Base-by-base conservation (phyloP, 179 eudicot species). In the Camellia oleifera region DNA sequence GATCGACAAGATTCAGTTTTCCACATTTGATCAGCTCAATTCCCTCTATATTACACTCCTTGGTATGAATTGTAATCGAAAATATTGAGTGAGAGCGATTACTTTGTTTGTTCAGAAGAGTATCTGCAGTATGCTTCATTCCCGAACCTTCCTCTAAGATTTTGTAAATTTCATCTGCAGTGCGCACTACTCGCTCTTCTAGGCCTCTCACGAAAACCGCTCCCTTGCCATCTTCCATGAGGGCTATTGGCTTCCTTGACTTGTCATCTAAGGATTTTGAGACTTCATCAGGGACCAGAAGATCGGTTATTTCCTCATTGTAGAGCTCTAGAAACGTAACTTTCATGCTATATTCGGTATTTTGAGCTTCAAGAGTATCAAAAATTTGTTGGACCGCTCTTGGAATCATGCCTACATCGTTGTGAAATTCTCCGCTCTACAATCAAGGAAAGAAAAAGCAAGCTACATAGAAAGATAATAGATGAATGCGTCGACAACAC, bases 151-250 rank as follows among this genome's bases (percentile, higher is more conserved):
- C 90, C 20, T 92, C 91, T 64, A 95, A 83, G 45, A 95, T 91
- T 78, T 92, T 84, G 83, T 88, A 91, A 73, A 93, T 93, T 79
- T 95, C 98, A 78, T 92, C 87, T 13, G 94, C 98, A 76, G 85
- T 87, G 69, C 80, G 77, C 10, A 95, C 98, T 26, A 88, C 86
- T 86, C 90, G 94, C 84, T 95, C 98, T 83, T 93, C 95, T 75
- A 92, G 83, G 42, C 98, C 97, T 87, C 97, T 91, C 13, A 95
- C 92, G 79, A 92, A 85, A 50, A 95, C 97, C 53, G 90, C 93
- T 32, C 97, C 97, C 84, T 91, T 95, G 66, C 98, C 98, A 85
- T 95, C 97, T 82, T 95, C 98, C 98, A 95, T 93, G 12, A 95
- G 89, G 6, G 92, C 88, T 80, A 92, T 79, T n/a, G 94, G 94